Evolutionary conservation across 331 rosid genomes (phyloP), one percentile per base, ranked within the genome.

Genomic region (Acacia pycnantha): DNA sequence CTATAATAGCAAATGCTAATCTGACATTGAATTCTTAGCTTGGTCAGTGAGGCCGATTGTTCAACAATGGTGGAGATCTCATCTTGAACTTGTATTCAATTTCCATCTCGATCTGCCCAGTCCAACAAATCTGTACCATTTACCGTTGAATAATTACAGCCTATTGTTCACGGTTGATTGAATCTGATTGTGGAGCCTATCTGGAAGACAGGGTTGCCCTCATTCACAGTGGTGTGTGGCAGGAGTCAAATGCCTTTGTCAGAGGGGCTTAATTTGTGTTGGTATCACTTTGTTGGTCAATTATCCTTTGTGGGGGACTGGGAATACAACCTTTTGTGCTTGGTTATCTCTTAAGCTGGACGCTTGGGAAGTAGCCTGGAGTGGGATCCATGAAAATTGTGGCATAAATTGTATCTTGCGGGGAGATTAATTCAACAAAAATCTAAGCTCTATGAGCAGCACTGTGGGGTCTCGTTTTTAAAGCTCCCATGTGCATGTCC

Each of bases 331-430:
- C 74, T 69, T 77, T 53, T 74, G 31, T 76, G 82, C 73, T 22
- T 66, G 16, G 50, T 40, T 74, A 73, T 78, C 58, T 40, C 79
- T 74, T 84, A 77, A 62, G 73, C 73, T 76, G 78, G 88, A 77
- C 85, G 78, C 82, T 79, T 83, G 86, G 86, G 51, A 81, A 81
- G 78, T 75, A 77, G 33, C 51, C 74, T 11, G 21, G 87, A 88
- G 91, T 90, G 97, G 93, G 95, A 89, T 89, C 93, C 94, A 90
- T 84, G 82, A 89, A 88, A 83, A 80, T 79, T 81, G 77, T 76
- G 80, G 79, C 76, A 82, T 84, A 78, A 85, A 84, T 81, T 80
- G 40, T 41, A 69, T 64, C 85, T 82, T 86, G 72, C 82, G 82
- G 76, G 70, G 79, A 73, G 33, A 83, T 66, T 66, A 33, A 19